Evolutionary conservation across 768 basidiomycete genomes (phyloP).

Genomic region (Lactarius hatsudake): DNA sequence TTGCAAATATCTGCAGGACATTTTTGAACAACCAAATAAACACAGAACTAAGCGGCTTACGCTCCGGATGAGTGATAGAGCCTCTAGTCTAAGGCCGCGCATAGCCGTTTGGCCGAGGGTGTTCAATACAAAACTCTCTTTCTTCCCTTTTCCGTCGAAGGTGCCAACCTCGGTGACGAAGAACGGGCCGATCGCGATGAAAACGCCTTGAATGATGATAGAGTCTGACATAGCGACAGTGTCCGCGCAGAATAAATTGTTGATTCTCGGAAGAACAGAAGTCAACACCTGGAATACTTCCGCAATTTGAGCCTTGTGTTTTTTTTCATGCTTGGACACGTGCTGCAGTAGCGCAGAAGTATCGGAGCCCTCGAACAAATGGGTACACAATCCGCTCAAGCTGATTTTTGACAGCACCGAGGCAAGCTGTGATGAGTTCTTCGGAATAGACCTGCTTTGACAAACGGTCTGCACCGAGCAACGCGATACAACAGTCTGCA

Average conservation of each 20-base stretch:
- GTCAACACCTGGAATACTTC: conserved; percentile 75
- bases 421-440: conserved; percentile 81
- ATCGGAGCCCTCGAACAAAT: conserved; percentile 73
- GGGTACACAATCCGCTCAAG: conserved; percentile 80
- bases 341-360: conserved; percentile 51
- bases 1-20: conserved; percentile 74
- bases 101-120: conserved; percentile 78
- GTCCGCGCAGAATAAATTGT: conserved; percentile 68
- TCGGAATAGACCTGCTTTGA: conserved; percentile 96
- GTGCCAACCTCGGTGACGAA: conserved; percentile 77
- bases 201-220: conserved; percentile 90
- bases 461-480: conserved; percentile 75
- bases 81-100: conserved; percentile 77
- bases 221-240: conserved; percentile 80
- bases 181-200: conserved; percentile 91
- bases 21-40: conserved; percentile 17
- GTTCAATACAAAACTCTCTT: conserved; percentile 54
- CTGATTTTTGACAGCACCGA: conserved; percentile 74
- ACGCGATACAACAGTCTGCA: conserved; percentile 76
- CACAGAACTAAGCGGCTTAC: conserved; percentile 44
- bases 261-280: conserved; percentile 70
- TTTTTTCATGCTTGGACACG: conserved; percentile 41
- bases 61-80: conserved; percentile 78
- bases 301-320: conserved; percentile 49
- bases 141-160: conserved; percentile 54